phyloP scores from a whole-genome alignment of 148 eudicot species.

The Silene uniflora region DNA sequence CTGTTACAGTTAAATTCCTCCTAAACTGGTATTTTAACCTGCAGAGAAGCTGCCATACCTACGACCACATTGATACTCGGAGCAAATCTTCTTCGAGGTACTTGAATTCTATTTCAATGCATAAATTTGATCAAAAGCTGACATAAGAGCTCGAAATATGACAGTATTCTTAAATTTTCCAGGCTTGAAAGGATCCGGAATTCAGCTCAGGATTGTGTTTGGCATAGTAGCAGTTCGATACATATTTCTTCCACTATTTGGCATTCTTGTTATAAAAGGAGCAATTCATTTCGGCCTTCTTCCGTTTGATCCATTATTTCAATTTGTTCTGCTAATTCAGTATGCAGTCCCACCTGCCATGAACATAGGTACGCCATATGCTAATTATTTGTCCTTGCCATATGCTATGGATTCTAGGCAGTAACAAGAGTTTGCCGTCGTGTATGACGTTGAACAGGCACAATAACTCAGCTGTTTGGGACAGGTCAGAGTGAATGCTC shows the following conservation, averaged over 20 bases:
- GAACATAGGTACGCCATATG: constrained; percentile 51
- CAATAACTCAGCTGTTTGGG: constrained; percentile 41
- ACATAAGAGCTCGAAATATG: neutral
- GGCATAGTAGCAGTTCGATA: constrained; percentile 56
- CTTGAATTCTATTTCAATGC: neutral
- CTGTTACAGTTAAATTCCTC: neutral
- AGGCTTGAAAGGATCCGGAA: constrained; percentile 60
- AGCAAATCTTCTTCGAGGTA: constrained; percentile 81
- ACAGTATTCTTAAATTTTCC: neutral
- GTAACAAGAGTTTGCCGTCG: neutral
- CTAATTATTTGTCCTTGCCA: no score
- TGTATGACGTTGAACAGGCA: constrained; percentile 23
- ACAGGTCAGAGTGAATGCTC: constrained; percentile 39
- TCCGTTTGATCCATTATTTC: constrained; percentile 56
- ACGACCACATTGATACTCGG: constrained; percentile 63
- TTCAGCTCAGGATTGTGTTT: constrained; percentile 36
- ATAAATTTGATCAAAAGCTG: neutral
- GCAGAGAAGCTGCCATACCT: constrained; percentile 87
- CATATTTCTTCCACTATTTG: constrained; percentile 53
- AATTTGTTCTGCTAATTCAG: constrained; percentile 76
- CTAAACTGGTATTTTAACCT: neutral
- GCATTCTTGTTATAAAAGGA: constrained; percentile 50
- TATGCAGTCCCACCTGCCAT: constrained; percentile 94
- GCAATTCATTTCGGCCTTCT: constrained; percentile 46
- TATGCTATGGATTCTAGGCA: neutral